Conservation (phyloP, 1,139 yeast species). For the Ogataea hybrid region DNA sequence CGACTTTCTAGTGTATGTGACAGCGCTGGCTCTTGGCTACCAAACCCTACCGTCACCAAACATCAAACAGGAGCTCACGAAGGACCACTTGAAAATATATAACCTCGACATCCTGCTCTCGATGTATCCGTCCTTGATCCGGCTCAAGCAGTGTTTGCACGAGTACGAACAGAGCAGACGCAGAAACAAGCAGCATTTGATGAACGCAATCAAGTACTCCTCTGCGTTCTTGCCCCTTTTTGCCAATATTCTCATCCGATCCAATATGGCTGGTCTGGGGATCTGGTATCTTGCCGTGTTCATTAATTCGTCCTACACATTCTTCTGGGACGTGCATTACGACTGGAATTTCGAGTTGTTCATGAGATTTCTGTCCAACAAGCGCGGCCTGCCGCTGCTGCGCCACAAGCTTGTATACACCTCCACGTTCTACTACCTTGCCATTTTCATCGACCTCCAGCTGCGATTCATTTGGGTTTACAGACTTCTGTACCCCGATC, state of each 20-base stretch:
- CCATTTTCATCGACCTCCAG: constrained; percentile 56
- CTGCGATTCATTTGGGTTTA: constrained; percentile 77
- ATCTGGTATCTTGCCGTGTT: constrained; percentile 55
- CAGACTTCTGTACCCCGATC: constrained; percentile 34
- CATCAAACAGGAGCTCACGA: constrained; percentile 20
- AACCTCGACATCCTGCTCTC: constrained; percentile 49
- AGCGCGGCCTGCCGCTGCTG: constrained; percentile 18
- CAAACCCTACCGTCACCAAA: constrained; percentile 30
- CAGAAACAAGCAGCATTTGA: constrained; percentile 52
- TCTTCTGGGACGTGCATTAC: constrained; percentile 82
- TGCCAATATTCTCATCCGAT: constrained; percentile 39
- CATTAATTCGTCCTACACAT: constrained; percentile 72
- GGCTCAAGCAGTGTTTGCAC: constrained; percentile 76
- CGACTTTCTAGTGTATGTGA: constrained; percentile 54
- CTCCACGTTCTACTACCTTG: constrained; percentile 46
- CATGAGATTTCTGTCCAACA: constrained; percentile 30
- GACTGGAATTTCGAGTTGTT: constrained; percentile 84
- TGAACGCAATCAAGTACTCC: constrained; percentile 72
- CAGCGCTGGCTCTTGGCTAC: constrained; percentile 42
- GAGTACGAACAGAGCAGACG: constrained; percentile 56
- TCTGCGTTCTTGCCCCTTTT: constrained; percentile 67
- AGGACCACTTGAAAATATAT: constrained; percentile 28
- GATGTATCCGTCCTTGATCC: constrained; percentile 60
- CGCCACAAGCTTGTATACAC: constrained; percentile 35
- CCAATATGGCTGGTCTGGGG: constrained; percentile 17